Percentiles rank a stretch among this genome's conserved stretches.
These are phyloP conservation scores for Tolypocladium guangdongense DNA, from an alignment of 2,329 filamentous ascomycete genomes.

Conservation along the genomic window DNA sequence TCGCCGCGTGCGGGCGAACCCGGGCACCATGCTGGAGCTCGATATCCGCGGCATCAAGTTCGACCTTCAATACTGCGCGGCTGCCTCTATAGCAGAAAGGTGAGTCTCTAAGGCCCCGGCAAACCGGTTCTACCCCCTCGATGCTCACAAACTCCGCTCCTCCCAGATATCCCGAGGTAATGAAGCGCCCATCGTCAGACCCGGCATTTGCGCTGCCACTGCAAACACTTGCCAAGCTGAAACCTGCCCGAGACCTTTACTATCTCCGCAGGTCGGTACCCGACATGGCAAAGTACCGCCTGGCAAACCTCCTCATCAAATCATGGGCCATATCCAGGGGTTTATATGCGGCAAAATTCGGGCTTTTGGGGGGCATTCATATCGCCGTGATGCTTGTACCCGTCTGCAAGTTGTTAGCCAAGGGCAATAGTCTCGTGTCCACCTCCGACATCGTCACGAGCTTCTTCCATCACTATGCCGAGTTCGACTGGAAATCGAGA, in stretches of 20 bases:
- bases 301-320: slow-evolving; percentile 49
- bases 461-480: slow-evolving; percentile 54
- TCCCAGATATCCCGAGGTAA: slow-evolving; percentile 32
- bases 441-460: slow-evolving; percentile 41
- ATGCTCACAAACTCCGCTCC: background rate
- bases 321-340: slow-evolving; percentile 51
- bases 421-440: slow-evolving; percentile 23
- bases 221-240: slow-evolving; percentile 49
- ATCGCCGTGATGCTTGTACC: slow-evolving; percentile 50
- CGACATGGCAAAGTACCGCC: slow-evolving; percentile 43
- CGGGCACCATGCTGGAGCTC: slow-evolving; percentile 55
- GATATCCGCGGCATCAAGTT: slow-evolving; percentile 46
- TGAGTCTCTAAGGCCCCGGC: slow-evolving; percentile 7
- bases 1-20: slow-evolving; percentile 45
- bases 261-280: slow-evolving; percentile 51
- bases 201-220: slow-evolving; percentile 44
- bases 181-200: slow-evolving; percentile 37
- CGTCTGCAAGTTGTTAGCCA: slow-evolving; percentile 43
- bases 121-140: background rate
- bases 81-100: slow-evolving; percentile 41
- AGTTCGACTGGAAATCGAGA: slow-evolving; percentile 45
- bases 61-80: slow-evolving; percentile 57
- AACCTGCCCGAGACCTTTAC: slow-evolving; percentile 50
- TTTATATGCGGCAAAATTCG: slow-evolving; percentile 54
- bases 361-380: slow-evolving; percentile 54